Evolutionary conservation across 495 filamentous ascomycete genomes (phyloP).

Genomic region (Rostrohypoxylon terebratum): DNA sequence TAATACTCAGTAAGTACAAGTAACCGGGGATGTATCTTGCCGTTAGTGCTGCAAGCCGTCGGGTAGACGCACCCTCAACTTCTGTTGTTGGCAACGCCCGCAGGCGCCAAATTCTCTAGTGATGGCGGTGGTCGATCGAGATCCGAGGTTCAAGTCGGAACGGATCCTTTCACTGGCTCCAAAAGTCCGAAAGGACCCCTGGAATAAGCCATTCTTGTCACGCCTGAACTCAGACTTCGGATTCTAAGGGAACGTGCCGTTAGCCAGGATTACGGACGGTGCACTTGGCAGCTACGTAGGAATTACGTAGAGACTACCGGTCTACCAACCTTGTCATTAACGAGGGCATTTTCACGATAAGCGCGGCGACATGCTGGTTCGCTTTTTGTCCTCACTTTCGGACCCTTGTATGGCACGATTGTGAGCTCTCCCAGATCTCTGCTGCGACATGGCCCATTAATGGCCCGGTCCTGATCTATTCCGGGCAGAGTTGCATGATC

Average conservation of each 20-base stretch:
- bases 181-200: slow-evolving; percentile 23
- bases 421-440: neutral
- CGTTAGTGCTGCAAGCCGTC: neutral
- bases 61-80: slow-evolving; percentile 6
- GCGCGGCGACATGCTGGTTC: slow-evolving; percentile 6
- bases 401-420: slow-evolving; percentile 25
- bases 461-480: slow-evolving; percentile 4
- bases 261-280: slow-evolving; percentile 5
- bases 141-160: slow-evolving; percentile 15
- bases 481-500: slow-evolving; percentile 7
- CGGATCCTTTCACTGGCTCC: slow-evolving; percentile 24
- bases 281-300: neutral
- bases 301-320: too few relatives aligned
- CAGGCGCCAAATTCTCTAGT: slow-evolving; percentile 26
- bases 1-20: slow-evolving; percentile 11
- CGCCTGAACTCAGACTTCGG: slow-evolving; percentile 22
- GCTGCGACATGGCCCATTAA: neutral
- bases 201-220: slow-evolving; percentile 20
- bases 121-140: slow-evolving; percentile 19
- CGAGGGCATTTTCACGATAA: slow-evolving; percentile 28
- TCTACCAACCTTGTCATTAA: slow-evolving; percentile 22
- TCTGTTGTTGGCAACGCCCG: slow-evolving; percentile 18
- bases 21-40: neutral
- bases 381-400: slow-evolving; percentile 14
- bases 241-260: slow-evolving; percentile 16